Percentiles rank a stretch among this genome's conserved stretches.
phyloP scores from a whole-genome alignment of 371 early-diverging fungal species.

The Lichtheimia ornata region DNA sequence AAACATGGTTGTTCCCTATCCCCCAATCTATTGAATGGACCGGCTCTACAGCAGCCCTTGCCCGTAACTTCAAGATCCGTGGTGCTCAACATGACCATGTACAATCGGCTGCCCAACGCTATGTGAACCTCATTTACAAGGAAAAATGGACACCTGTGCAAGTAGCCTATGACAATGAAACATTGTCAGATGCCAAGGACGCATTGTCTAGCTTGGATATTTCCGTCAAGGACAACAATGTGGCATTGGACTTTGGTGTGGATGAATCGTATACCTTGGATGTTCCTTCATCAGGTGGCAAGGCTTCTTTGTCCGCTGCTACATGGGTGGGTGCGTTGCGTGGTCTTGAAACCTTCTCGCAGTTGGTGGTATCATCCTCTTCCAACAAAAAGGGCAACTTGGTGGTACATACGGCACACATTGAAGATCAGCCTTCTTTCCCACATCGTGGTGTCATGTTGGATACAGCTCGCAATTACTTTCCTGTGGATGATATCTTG shows the following conservation, averaged over 20 bases:
- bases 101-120: slow-evolving; percentile 39
- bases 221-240: slow-evolving; percentile 31
- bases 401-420: slow-evolving; percentile 58
- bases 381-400: slow-evolving; percentile 18
- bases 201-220: slow-evolving; percentile 26
- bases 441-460: slow-evolving; percentile 75
- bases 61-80: slow-evolving; percentile 24
- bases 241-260: slow-evolving; percentile 41
- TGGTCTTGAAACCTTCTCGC: slow-evolving; percentile 77
- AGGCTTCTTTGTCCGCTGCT: slow-evolving; percentile 56
- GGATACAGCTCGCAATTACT: slow-evolving; percentile 81
- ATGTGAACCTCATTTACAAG: slow-evolving; percentile 29
- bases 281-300: slow-evolving; percentile 49
- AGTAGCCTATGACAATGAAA: slow-evolving; percentile 15
- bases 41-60: slow-evolving; percentile 24
- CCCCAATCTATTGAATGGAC: slow-evolving; percentile 46
- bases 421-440: slow-evolving; percentile 69
- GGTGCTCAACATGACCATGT: slow-evolving; percentile 27
- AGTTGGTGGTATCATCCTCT: slow-evolving; percentile 48
- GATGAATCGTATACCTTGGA: slow-evolving; percentile 73
- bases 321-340: slow-evolving; percentile 83
- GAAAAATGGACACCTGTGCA: slow-evolving; percentile 47
- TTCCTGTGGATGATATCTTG: slow-evolving; percentile 58
- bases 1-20: slow-evolving; percentile 41
- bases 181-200: neutral